Base-by-base conservation (phyloP, 2,329 filamentous ascomycete species). In the Aspergillus sergii region DNA sequence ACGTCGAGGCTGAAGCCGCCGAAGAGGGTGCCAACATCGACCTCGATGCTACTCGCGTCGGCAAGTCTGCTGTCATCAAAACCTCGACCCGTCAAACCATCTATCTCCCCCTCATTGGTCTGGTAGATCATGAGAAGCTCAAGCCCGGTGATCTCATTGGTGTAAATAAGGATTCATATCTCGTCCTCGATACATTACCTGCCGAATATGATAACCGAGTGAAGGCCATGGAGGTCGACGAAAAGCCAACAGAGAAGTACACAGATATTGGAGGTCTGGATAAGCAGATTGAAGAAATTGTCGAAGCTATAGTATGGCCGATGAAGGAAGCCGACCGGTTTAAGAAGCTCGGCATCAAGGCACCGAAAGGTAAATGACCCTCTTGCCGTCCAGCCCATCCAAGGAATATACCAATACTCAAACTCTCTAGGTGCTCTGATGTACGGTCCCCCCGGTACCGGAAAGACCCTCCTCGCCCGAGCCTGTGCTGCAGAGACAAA, bases 321-420 rank as follows among this genome's bases (percentile, higher is more conserved):
- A 99, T 99, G 95, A 98, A 98, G 86, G 94, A 99, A 82, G 94
- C 95, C 1, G 96, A 99, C 72, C 88, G 94, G 23, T 99, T 99
- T 84, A 98, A 97, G 87, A 98, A 97, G 86, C 97, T 99, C 74
- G 95, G 95, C 71, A 99, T 99, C 85, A 99, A 99, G 84, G 94
- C 95, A 46, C 95, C 95, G 16, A 99, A 99, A 83, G 95, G 95
- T 97, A 87, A 66, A 81, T 72, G 60, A 41, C 57, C 34, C 56
- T 41, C 62, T 43, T 63, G 30, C 16, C 5, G 21, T 16, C 10
- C 28, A 19, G 21, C 14, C 28, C 43, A 45, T 36, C 41, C 19
- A 36, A 19, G 68, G n/a, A 65, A 53, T 30, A 61, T 60, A 64
- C 67, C 46, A 26, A 21, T 46, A 39, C 6, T 61, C 57, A 59